These are phyloP conservation scores for Aspergillus viridinutans DNA, from an alignment of 2,329 filamentous ascomycete species.

Conservation along the genomic window DNA sequence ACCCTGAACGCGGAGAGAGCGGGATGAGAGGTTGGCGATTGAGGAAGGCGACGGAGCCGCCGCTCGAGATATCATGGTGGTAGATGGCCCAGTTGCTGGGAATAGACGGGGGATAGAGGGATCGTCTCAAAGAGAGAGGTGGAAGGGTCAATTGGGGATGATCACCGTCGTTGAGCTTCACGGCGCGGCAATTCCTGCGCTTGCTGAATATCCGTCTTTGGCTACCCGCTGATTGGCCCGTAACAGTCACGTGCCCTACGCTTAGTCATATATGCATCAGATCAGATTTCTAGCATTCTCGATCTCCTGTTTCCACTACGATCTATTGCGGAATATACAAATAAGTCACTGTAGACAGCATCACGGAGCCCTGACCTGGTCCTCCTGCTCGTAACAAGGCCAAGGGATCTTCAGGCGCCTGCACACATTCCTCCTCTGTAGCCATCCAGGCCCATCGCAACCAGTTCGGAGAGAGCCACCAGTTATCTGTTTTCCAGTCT, in stretches of 20 bases:
- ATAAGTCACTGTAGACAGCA: slow-evolving; percentile 28
- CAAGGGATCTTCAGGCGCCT: slow-evolving; percentile 33
- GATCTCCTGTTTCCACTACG: neutral
- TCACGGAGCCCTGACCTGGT: slow-evolving; percentile 13
- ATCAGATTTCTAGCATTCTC: neutral
- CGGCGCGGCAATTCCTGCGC: slow-evolving; percentile 32
- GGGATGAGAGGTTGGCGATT: slow-evolving; percentile 38
- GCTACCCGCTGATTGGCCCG: slow-evolving; percentile 32
- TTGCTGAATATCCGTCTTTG: slow-evolving; percentile 40
- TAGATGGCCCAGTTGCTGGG: slow-evolving; percentile 32
- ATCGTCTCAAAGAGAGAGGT: slow-evolving; percentile 19
- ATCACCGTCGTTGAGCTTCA: slow-evolving; percentile 24
- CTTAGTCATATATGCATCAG: slow-evolving; percentile 16
- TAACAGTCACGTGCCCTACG: slow-evolving; percentile 22
- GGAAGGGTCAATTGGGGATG: slow-evolving; percentile 14
- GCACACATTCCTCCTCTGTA: slow-evolving; percentile 37
- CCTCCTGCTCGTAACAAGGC: slow-evolving; percentile 20
- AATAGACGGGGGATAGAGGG: slow-evolving; percentile 21
- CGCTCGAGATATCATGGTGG: slow-evolving; percentile 45
- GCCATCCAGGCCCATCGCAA: slow-evolving; percentile 43
- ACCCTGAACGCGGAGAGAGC: slow-evolving; percentile 39
- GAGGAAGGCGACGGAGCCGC: slow-evolving; percentile 41
- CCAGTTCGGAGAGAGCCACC: slow-evolving; percentile 37
- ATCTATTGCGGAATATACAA: slow-evolving; percentile 34
- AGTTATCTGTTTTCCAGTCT: slow-evolving; percentile 19